Evolutionary conservation across 305 asterid genomes (phyloP).

Genomic region (Striga hermonthica): DNA sequence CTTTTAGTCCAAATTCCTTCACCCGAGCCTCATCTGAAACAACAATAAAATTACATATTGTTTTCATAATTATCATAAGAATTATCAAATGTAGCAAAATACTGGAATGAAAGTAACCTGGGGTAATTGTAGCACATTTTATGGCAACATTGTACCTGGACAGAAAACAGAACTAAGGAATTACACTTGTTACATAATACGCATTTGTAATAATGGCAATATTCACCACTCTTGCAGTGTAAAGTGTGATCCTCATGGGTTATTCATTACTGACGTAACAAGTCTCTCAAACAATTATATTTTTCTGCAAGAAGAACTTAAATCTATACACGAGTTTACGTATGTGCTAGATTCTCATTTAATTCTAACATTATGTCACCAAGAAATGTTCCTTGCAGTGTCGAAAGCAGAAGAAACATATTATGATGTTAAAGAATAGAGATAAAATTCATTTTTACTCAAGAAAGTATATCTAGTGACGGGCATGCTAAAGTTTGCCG

Average conservation of each 20-base stretch:
- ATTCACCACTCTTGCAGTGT: not conserved
- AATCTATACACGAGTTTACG: not conserved
- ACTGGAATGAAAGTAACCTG: constrained; percentile 22
- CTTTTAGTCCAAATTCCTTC: constrained; percentile 68
- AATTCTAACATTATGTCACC: not conserved
- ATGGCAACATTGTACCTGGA: constrained; percentile 23
- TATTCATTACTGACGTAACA: not conserved
- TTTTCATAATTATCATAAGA: constrained; percentile 13
- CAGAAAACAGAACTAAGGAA: not conserved
- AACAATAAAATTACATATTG: constrained; percentile 25
- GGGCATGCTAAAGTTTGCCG: no score
- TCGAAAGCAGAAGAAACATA: no score
- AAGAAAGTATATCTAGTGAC: no score
- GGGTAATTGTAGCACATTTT: constrained; percentile 22
- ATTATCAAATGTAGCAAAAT: constrained; percentile 5
- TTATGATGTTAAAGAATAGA: no score
- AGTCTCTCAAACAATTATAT: not conserved
- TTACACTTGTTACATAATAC: constrained; percentile 2
- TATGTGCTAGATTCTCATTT: not conserved
- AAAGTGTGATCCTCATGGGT: not conserved
- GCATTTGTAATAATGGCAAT: not conserved
- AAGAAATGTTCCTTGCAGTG: no score
- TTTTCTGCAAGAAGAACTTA: not conserved
- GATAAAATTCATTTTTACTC: no score
- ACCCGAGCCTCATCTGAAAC: constrained; percentile 76